Conservation (phyloP, 306 rosid species). For the Spatholobus suberectus region DNA sequence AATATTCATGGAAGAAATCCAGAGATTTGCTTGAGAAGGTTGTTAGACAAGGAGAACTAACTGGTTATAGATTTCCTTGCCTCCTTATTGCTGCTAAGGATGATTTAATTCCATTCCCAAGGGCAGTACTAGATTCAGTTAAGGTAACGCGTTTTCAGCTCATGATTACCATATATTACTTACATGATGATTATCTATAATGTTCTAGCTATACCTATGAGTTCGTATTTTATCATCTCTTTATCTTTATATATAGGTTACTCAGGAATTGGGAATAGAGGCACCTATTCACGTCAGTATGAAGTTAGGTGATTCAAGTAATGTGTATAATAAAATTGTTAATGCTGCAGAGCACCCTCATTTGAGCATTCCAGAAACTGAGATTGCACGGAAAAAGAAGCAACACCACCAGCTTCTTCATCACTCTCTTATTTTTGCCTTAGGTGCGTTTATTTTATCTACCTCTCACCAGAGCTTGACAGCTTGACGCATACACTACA, state of each 20-base stretch:
- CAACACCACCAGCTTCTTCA: conserved; percentile 65
- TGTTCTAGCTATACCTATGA: conserved; percentile 7
- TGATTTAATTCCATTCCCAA: conserved; percentile 81
- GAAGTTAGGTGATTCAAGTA: conserved; percentile 60
- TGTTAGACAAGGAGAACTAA: conserved; percentile 82
- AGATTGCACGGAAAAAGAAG: conserved; percentile 69
- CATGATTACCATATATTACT: conserved; percentile 26
- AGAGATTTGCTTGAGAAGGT: conserved; percentile 79
- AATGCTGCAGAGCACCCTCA: conserved; percentile 82
- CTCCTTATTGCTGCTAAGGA: conserved; percentile 85
- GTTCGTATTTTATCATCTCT: conserved; percentile 16
- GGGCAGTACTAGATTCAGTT: conserved; percentile 73
- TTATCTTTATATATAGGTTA: conserved; percentile 54
- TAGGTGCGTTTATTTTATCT: conserved; percentile 61
- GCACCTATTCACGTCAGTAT: conserved; percentile 76
- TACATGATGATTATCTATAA: neutral
- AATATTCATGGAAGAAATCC: conserved; percentile 78
- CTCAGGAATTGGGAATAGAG: conserved; percentile 75
- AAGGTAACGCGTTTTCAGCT: conserved; percentile 59
- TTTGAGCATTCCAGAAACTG: conserved; percentile 82
- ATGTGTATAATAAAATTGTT: conserved; percentile 65
- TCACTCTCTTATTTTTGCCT: conserved; percentile 66
- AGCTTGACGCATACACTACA: conserved; percentile 5
- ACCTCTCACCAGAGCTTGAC: conserved; percentile 2
- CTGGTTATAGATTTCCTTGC: conserved; percentile 78